Percentiles rank a stretch among this genome's conserved stretches.
Evolutionary conservation across 768 basidiomycete species (phyloP).

Genomic region (Termitomyces heimii): DNA sequence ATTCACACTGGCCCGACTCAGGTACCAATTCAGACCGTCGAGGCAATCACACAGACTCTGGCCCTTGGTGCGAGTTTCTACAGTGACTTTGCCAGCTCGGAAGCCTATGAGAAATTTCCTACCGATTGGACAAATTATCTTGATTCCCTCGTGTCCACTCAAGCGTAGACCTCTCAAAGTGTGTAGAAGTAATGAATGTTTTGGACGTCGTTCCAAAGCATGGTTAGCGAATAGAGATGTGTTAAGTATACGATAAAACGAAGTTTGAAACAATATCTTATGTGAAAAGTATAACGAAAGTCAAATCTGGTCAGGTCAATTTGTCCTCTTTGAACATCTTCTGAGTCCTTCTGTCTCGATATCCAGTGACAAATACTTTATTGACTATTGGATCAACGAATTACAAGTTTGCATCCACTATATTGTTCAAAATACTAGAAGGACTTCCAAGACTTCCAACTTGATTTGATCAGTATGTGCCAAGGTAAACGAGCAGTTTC

Average conservation of each 20-base stretch:
- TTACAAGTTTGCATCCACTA: no score
- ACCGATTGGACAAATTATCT: conserved; percentile 7
- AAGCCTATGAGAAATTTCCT: conserved; percentile 8
- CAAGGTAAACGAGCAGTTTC: no score
- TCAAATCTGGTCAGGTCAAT: neutral
- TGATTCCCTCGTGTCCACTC: conserved; percentile 5
- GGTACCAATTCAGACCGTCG: conserved; percentile 16
- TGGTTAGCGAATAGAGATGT: neutral
- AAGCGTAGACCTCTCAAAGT: neutral
- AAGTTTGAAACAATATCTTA: neutral
- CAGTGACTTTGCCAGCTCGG: conserved; percentile 17
- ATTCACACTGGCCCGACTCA: conserved; percentile 24
- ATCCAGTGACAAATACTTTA: no score
- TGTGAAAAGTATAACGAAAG: neutral
- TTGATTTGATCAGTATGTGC: no score
- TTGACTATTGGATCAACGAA: no score
- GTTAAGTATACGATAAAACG: neutral
- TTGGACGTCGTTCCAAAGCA: neutral
- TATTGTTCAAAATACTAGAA: no score
- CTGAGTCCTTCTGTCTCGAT: no score
- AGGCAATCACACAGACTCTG: conserved; percentile 15
- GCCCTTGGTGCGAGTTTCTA: conserved; percentile 24
- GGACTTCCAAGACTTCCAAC: no score
- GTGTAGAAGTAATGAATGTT: neutral
- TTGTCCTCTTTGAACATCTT: no score